These are phyloP conservation scores for Coemansia sp. DNA, from an alignment of 192 early-diverging fungal species.

Conservation along the genomic window DNA sequence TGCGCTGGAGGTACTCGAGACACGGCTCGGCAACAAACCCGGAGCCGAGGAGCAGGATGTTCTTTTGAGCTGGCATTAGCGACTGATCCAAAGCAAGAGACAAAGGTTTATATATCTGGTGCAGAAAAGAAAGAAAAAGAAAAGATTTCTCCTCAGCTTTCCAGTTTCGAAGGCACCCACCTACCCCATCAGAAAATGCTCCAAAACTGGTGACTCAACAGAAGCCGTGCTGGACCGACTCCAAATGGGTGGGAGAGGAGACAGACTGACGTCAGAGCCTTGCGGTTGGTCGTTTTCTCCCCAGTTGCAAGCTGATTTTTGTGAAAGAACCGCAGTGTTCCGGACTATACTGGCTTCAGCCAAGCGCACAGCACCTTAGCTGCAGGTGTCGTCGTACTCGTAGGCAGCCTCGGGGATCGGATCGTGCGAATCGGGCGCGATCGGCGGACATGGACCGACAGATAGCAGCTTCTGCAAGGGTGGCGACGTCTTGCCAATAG, in stretches of 20 bases:
- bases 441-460: conserved; percentile 20
- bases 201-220: not conserved
- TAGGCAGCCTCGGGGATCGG: conserved; percentile 20
- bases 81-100: not conserved
- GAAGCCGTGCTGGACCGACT: not conserved
- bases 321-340: not conserved
- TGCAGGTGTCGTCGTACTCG: conserved; percentile 9
- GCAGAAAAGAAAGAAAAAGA: conserved; percentile 7
- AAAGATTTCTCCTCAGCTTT: not conserved
- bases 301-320: too few species aligned
- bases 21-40: conserved; percentile 98
- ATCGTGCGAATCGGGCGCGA: conserved; percentile 15
- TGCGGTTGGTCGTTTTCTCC: too few species aligned
- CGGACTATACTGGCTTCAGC: not conserved
- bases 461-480: conserved; percentile 9
- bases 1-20: conserved; percentile 89
- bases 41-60: conserved; percentile 93
- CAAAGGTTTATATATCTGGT: too few species aligned
- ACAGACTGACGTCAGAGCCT: too few species aligned
- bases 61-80: conserved; percentile 50
- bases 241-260: too few species aligned
- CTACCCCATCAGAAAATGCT: not conserved
- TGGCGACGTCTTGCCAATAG: conserved; percentile 12
- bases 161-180: too few species aligned
- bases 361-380: not conserved